A percentile compares a stretch with the other conserved stretches of the same genome.
Conservation (phyloP, 2,329 filamentous ascomycete species). For the Nemania abortiva region DNA sequence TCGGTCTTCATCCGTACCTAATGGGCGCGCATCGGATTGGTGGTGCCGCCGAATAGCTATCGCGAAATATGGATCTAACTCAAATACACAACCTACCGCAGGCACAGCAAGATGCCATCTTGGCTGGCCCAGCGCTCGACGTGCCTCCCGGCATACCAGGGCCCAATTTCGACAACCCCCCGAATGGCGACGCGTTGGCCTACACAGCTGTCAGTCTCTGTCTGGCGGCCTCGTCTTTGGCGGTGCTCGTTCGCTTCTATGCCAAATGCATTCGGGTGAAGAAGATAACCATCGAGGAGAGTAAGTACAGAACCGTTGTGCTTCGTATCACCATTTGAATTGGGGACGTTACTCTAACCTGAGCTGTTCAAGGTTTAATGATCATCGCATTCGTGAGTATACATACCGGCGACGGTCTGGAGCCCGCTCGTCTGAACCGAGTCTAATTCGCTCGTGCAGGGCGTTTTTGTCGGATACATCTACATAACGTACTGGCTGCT, state of each 20-base stretch:
- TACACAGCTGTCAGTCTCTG: constrained; percentile 35
- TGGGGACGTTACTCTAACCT: neutral
- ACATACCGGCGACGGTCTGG: neutral
- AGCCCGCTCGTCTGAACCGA: neutral
- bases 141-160: constrained; percentile 34
- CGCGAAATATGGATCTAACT: neutral
- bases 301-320: constrained; percentile 30
- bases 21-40: neutral
- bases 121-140: constrained; percentile 38
- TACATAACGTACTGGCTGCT: constrained; percentile 14
- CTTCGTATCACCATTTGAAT: neutral
- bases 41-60: neutral
- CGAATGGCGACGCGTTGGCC: constrained; percentile 36
- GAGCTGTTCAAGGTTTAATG: constrained; percentile 10
- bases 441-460: constrained; percentile 7
- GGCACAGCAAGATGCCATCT: constrained; percentile 10
- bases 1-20: neutral
- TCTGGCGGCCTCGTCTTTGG: constrained; percentile 31
- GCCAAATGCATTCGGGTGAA: constrained; percentile 38
- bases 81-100: constrained; percentile 18
- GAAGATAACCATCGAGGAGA: constrained; percentile 42
- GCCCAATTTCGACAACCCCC: constrained; percentile 41
- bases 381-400: constrained; percentile 23
- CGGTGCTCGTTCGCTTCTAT: constrained; percentile 38
- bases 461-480: constrained; percentile 12